These are phyloP conservation scores for Stagonosporopsis rhizophila DNA, from an alignment of 2,329 filamentous ascomycete species.

Conservation along the genomic window DNA sequence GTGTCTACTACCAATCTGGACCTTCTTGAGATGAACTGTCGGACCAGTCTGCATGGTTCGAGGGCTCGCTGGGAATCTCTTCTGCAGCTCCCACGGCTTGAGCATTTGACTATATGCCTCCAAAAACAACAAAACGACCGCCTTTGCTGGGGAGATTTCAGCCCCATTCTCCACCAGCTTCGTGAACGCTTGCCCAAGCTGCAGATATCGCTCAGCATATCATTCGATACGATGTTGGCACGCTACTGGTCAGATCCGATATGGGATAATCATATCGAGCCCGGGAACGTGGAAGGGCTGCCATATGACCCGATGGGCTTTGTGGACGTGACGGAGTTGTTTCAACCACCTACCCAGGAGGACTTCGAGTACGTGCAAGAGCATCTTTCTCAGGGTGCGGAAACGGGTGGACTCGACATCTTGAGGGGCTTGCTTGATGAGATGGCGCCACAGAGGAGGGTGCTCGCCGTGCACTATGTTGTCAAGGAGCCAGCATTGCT, in stretches of 20 bases:
- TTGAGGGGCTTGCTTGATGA: conserved; percentile 21
- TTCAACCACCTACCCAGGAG: conserved; percentile 18
- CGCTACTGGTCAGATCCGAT: conserved; percentile 13
- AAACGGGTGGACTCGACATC: neutral
- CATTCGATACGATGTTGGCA: conserved; percentile 22
- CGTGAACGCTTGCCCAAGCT: conserved; percentile 13
- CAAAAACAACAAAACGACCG: conserved; percentile 5
- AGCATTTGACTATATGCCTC: conserved; percentile 20
- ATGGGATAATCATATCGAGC: conserved; percentile 5
- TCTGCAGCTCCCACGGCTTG: conserved; percentile 16
- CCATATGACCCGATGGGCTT: conserved; percentile 22
- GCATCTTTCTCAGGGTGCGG: neutral
- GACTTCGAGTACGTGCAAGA: conserved; percentile 22
- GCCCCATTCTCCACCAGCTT: conserved; percentile 20
- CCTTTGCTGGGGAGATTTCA: conserved; percentile 23
- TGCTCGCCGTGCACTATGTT: conserved; percentile 26
- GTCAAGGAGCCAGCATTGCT: conserved; percentile 33
- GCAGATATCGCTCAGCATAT: conserved; percentile 18
- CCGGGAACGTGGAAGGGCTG: neutral
- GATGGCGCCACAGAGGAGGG: conserved; percentile 19
- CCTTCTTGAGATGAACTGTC: neutral
- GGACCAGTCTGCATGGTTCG: too few species aligned
- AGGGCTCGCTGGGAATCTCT: conserved; percentile 15
- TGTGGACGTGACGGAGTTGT: conserved; percentile 19
- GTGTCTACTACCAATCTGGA: neutral